These are phyloP conservation scores for Urochloa ruziziensis DNA, from an alignment of 176 grass and related monocot species.

Conservation along the genomic window DNA sequence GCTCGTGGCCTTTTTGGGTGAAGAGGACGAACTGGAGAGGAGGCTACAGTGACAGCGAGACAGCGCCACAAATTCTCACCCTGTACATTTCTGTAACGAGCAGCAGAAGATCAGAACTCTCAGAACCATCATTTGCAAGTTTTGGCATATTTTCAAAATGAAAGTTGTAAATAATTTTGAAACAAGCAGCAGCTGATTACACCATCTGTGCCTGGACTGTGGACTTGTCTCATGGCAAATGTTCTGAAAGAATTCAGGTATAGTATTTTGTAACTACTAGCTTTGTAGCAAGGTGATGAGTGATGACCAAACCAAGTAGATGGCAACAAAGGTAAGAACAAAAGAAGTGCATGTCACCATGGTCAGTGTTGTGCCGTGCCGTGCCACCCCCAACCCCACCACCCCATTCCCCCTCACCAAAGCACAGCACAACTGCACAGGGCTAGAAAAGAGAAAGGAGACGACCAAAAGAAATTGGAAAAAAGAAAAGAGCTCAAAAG, in stretches of 20 bases:
- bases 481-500: constrained; percentile 52
- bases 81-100: constrained; percentile 20
- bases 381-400: constrained; percentile 18
- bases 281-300: not conserved
- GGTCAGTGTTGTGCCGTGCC: constrained; percentile 9
- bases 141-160: not conserved
- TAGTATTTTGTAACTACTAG: not conserved
- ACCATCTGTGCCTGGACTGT: not conserved
- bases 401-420: constrained; percentile 12
- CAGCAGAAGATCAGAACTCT: not conserved
- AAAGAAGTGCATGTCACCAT: constrained; percentile 29
- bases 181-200: not conserved
- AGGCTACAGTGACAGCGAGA: not conserved
- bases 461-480: not conserved
- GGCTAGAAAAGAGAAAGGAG: constrained; percentile 28
- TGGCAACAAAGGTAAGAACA: constrained; percentile 38
- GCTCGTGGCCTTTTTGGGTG: not conserved
- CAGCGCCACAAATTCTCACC: constrained; percentile 17
- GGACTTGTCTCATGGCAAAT: not conserved
- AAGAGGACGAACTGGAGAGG: not conserved
- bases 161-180: not conserved
- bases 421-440: constrained; percentile 3
- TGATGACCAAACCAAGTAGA: constrained; percentile 26
- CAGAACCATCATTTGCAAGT: not conserved
- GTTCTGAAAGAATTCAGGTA: not conserved